Evolutionary conservation across 495 filamentous ascomycete species (phyloP).

Genomic region (Hyphodiscus hymeniophilus): DNA sequence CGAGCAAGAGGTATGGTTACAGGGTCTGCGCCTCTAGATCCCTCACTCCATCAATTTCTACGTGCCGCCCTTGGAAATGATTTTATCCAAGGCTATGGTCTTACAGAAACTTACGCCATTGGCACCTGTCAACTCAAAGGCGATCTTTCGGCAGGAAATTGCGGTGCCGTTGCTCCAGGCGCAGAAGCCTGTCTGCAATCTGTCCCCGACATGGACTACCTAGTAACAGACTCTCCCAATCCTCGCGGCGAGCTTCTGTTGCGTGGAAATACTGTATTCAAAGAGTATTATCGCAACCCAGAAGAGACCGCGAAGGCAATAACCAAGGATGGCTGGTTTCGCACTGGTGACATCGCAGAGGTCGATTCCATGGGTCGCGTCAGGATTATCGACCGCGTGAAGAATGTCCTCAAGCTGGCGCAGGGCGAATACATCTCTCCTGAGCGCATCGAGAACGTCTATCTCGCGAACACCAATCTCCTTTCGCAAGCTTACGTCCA

Average conservation of each 20-base stretch:
- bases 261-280: constrained; percentile 69
- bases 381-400: constrained; percentile 89
- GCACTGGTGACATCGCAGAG: constrained; percentile 82
- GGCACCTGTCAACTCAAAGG: constrained; percentile 55
- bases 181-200: constrained; percentile 77
- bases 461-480: constrained; percentile 69
- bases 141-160: constrained; percentile 74
- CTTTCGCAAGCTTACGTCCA: constrained; percentile 82
- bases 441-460: constrained; percentile 92
- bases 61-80: constrained; percentile 72
- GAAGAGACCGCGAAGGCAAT: constrained; percentile 79
- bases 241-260: constrained; percentile 87
- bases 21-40: constrained; percentile 87
- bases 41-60: constrained; percentile 79
- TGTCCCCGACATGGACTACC: constrained; percentile 94
- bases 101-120: constrained; percentile 91
- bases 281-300: constrained; percentile 79
- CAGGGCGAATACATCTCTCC: constrained; percentile 98
- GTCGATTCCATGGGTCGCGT: constrained; percentile 83
- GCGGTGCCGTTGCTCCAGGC: constrained; percentile 58
- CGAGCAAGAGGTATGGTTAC: constrained; percentile 66
- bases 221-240: constrained; percentile 80
- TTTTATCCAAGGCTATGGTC: constrained; percentile 84
- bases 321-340: constrained; percentile 90
- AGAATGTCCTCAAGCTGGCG: constrained; percentile 96